phyloP scores from a whole-genome alignment of 179 eudicot genomes.

The Amaranthus tricolor region DNA sequence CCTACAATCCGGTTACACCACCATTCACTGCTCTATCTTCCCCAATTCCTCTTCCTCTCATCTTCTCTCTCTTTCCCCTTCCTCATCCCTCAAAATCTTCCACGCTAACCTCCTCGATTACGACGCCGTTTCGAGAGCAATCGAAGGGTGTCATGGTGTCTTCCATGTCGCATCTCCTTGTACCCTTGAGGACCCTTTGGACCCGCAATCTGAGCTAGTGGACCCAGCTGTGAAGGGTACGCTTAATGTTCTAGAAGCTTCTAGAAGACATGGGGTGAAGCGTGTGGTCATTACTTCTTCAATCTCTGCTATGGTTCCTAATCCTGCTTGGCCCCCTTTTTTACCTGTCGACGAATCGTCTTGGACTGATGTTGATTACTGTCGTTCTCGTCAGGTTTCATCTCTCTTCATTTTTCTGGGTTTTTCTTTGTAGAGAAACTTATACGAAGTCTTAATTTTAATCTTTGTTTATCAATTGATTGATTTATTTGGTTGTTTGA shows the following conservation, averaged over 20 bases:
- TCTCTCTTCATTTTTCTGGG: too few relatives aligned
- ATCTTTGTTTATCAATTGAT: not conserved
- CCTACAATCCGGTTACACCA: slow-evolving; percentile 48
- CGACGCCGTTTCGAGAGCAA: slow-evolving; percentile 42
- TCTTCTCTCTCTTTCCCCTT: slow-evolving; percentile 46
- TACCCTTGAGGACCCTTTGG: slow-evolving; percentile 61
- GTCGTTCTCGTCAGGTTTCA: slow-evolving; percentile 63
- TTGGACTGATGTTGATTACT: slow-evolving; percentile 87
- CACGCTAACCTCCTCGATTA: slow-evolving; percentile 62
- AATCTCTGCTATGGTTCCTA: slow-evolving; percentile 78
- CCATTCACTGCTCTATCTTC: slow-evolving; percentile 62
- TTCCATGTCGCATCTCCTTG: slow-evolving; percentile 98
- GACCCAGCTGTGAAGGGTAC: slow-evolving; percentile 85
- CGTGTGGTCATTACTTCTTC: slow-evolving; percentile 81
- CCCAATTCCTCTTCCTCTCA: slow-evolving; percentile 60
- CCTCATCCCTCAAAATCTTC: slow-evolving; percentile 44
- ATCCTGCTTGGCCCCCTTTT: slow-evolving; percentile 52
- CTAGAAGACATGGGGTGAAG: slow-evolving; percentile 44
- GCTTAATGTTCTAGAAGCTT: slow-evolving; percentile 65
- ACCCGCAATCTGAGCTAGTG: slow-evolving; percentile 64
- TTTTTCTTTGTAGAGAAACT: not conserved
- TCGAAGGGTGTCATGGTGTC: slow-evolving; percentile 56
- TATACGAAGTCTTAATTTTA: not conserved
- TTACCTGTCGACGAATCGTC: slow-evolving; percentile 59
- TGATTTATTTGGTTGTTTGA: not conserved